Evolutionary conservation across 2,329 filamentous ascomycete genomes (phyloP).

Genomic region (Diaporthe sp.): DNA sequence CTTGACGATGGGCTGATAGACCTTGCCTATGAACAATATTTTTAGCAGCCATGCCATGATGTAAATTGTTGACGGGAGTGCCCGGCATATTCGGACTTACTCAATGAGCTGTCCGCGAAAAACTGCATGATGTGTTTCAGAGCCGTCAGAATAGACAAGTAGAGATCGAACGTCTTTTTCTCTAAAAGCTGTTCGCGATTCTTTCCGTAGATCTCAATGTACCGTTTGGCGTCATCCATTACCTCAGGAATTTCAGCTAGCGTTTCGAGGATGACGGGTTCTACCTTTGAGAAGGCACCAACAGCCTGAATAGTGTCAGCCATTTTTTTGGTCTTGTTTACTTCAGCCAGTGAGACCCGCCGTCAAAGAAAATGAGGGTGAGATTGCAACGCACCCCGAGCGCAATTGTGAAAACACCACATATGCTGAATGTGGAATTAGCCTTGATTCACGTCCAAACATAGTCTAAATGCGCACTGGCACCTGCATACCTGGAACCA

Average conservation of each 20-base stretch:
- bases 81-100: neutral
- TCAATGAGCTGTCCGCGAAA: neutral
- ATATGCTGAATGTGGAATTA: neutral
- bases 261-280: neutral
- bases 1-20: neutral
- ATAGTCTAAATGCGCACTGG: neutral
- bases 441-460: neutral
- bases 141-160: neutral
- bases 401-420: slow-evolving; percentile 13
- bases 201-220: neutral
- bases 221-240: neutral
- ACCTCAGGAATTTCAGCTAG: neutral
- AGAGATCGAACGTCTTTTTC: neutral
- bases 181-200: neutral
- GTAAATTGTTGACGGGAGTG: neutral
- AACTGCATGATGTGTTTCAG: neutral
- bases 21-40: neutral
- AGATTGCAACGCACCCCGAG: neutral
- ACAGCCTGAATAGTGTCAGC: neutral
- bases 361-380: neutral
- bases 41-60: neutral
- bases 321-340: neutral
- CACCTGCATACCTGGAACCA: slow-evolving; percentile 16
- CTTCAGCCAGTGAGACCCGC: neutral
- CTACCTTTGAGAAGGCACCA: slow-evolving; percentile 6